Conservation (phyloP, 1,139 yeast species). For the Wickerhamiella infanticola region DNA sequence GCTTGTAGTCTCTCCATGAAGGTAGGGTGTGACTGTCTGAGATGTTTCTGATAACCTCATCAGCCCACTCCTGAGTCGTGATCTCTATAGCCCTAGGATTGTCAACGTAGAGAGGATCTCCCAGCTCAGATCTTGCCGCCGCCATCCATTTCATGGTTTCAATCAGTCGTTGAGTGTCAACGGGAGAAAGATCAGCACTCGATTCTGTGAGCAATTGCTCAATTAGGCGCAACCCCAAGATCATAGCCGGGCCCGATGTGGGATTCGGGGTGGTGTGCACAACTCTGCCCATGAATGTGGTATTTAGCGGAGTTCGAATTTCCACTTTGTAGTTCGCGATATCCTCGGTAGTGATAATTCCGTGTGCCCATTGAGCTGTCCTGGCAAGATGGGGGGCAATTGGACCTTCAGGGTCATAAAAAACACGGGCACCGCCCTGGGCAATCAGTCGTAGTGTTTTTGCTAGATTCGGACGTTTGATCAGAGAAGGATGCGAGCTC, state of each 20-base stretch:
- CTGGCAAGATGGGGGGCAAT: conserved; percentile 42
- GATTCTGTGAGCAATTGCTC: conserved; percentile 25
- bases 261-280: conserved; percentile 63
- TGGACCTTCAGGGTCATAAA: conserved; percentile 74
- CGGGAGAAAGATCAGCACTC: conserved; percentile 24
- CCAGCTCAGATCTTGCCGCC: conserved; percentile 65
- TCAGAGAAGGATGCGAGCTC: conserved; percentile 35
- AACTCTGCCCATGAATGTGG: conserved; percentile 34
- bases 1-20: conserved; percentile 59
- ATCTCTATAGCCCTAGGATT: conserved; percentile 26
- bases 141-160: conserved; percentile 94
- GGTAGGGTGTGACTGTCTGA: conserved; percentile 41
- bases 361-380: conserved; percentile 36
- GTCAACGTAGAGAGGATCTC: conserved; percentile 37
- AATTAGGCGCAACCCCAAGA: conserved; percentile 56
- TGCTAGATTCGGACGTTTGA: conserved; percentile 48
- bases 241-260: conserved; percentile 68
- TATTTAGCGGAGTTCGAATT: conserved; percentile 39
- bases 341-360: conserved; percentile 47
- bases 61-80: conserved; percentile 39
- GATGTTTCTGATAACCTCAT: conserved; percentile 32
- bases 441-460: conserved; percentile 55
- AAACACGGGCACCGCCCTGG: conserved; percentile 56
- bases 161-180: conserved; percentile 50
- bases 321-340: conserved; percentile 44